Base-by-base conservation (phyloP, 192 early-diverging fungal species). In the Coemansia sp. region DNA sequence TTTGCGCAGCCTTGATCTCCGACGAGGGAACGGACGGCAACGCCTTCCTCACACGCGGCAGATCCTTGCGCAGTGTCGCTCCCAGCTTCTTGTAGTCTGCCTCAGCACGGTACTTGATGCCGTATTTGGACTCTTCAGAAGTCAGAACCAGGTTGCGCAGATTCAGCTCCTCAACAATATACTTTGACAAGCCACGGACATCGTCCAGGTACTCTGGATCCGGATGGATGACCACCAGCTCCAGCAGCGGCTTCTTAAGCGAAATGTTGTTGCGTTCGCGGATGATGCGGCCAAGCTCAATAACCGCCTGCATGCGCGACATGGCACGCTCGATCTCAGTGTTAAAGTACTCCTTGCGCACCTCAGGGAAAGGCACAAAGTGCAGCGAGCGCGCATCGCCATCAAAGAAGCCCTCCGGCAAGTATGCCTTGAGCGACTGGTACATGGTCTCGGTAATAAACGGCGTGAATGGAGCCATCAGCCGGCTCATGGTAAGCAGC, bases 381-480 rank as follows among this genome's bases (percentile, higher is more conserved):
- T 99, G 96, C 43, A 99, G 79, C 40, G 89, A 92, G 44, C 91
- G 87, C 40, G 83, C 81, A 64, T 99, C 94, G 26, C 76, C 83
- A 37, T 72, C 64, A 45, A 74, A 78, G 60, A 58, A 64, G 53
- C 73, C 63, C 44, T 73, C 61, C 4, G 89, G 88, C 57, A 92
- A 46, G 58, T 87, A 91, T 26, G 43, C 83, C 71, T 87, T 89
- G 54, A 98, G 82, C 39, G 87, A 88, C 80, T 97, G 94, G 82
- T 96, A 99, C 89, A 96, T 96, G 71, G 80, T 93, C 80, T 99
- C 96, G 20, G 90, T 86, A 69, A 99, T 81, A 87, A 92, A 97
- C 11, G 96, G 96, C 39, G 95, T 95, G 79, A 97, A 99, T 16
- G 96, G 89, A 28, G 92, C 85, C 96, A 99, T 97, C 70, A 88